Conservation (phyloP, 176 grass and related monocot species). For the Zizania latifolia region DNA sequence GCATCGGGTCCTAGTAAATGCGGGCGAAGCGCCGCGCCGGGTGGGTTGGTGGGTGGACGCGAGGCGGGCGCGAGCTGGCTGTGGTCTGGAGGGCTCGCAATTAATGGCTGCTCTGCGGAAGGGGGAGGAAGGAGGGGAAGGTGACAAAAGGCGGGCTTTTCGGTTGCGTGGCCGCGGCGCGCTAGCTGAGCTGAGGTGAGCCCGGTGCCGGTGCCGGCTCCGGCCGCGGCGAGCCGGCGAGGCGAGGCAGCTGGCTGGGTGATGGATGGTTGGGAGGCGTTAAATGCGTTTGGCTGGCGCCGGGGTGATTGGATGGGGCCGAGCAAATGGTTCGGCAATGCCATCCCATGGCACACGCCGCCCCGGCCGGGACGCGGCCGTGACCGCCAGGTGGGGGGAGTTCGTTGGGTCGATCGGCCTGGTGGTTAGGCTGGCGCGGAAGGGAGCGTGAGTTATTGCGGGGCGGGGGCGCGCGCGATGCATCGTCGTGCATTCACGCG, state of each 20-base stretch:
- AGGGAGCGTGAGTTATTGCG: slow-evolving; percentile 16
- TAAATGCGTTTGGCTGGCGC: slow-evolving; percentile 48
- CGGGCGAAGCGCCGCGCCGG: background rate
- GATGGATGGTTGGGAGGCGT: slow-evolving; percentile 50
- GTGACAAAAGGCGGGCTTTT: background rate
- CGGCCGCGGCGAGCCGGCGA: no score
- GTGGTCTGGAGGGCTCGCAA: background rate
- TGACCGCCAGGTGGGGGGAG: no score
- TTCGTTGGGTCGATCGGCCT: background rate
- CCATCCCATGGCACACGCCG: background rate
- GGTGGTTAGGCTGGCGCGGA: slow-evolving; percentile 28
- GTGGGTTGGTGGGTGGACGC: background rate
- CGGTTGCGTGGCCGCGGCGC: background rate
- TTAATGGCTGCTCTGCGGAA: background rate
- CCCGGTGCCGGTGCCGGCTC: background rate
- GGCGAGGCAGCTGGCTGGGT: no score
- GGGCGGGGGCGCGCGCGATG: no score
- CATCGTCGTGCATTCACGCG: background rate
- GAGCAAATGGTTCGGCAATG: background rate
- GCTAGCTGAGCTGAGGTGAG: background rate
- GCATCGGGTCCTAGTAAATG: background rate
- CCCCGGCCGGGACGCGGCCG: background rate
- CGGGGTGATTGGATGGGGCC: slow-evolving; percentile 25
- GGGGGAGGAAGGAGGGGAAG: background rate
- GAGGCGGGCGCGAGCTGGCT: background rate